Evolutionary conservation across 1,139 yeast species (phyloP), one percentile per base, ranked within the genome.

Genomic region (Nakaseomyces bracarensis): DNA sequence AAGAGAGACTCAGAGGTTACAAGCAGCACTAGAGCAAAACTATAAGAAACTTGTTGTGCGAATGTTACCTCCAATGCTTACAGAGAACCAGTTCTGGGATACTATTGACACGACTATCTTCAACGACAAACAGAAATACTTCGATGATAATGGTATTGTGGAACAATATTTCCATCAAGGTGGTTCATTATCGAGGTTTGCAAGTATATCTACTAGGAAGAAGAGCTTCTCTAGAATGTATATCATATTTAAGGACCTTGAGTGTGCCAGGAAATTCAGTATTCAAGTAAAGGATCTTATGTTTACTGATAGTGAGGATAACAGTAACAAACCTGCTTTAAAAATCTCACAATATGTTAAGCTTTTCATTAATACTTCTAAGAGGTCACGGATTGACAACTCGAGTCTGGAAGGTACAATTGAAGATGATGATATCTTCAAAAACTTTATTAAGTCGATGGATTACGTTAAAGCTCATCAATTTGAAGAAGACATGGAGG

Each of bases 21-120:
- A 7, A 52, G 49, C 11, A 42, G 50, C 20, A 3, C 7, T 13
- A 4, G 36, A 33, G 18, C 36, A 33, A 18, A 15, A 33, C 26
- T 33, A 33, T 15, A 33, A 33, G 18, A 60, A 59, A 41, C 40
- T 61, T 4, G 60, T 60, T 6, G 31, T 60, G 15, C 49, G 65
- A 35, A 36, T 52, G n/a, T 38, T 61, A 20, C 66, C 66, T 13
- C 65, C 66, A 3, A 49, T 51, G 39, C 41, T 61, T 29, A 53
- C 52, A 1, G 53, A 52, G 36, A 49, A 44, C 9, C 47, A 51
- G 29, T 60, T 61, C 41, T 42, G 49, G 38, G 45, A 46, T 16
- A 33, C 36, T 5, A 21, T 33, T 21, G 36, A 21, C n/a, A 16
- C 36, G 4, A 4, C 30, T 3, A 25, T 25, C 10, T 14, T 15